A percentile compares a stretch with the other conserved stretches of the same genome.
Conservation (phyloP, 108 stramenopile genomes). For the Mediolabrus comicus region DNA sequence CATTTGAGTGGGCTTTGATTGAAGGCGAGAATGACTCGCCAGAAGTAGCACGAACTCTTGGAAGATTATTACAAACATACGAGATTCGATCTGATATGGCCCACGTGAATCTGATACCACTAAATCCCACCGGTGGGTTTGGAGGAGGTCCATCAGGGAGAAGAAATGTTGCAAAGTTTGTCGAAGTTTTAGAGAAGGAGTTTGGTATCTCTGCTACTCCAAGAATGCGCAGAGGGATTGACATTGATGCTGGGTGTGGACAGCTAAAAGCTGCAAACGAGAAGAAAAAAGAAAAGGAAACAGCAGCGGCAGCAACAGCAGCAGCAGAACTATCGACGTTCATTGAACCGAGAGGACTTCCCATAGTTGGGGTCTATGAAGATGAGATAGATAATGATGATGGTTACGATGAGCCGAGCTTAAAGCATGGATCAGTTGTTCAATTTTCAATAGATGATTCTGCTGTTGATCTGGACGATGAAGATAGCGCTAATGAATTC, state of each 20-base stretch:
- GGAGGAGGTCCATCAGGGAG: slow-evolving; percentile 62
- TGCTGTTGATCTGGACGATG: slow-evolving; percentile 49
- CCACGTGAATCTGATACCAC: slow-evolving; percentile 96
- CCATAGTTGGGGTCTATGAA: slow-evolving; percentile 51
- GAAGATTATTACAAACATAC: slow-evolving; percentile 54
- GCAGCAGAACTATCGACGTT: slow-evolving; percentile 1
- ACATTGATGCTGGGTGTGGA: slow-evolving; percentile 98
- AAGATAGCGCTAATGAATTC: slow-evolving; percentile 43
- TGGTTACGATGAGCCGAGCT: slow-evolving; percentile 1
- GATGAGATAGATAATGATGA: slow-evolving; percentile 29
- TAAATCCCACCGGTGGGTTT: slow-evolving; percentile 93
- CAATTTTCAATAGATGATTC: slow-evolving; percentile 47
- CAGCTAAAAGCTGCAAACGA: slow-evolving; percentile 84
- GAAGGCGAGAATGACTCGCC: slow-evolving; percentile 86
- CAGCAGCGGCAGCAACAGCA: not conserved
- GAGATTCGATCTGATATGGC: slow-evolving; percentile 65
- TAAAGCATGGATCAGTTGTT: slow-evolving; percentile 20
- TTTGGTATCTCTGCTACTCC: slow-evolving; percentile 79
- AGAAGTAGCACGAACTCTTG: slow-evolving; percentile 74
- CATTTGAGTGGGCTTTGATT: slow-evolving; percentile 98
- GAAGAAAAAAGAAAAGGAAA: slow-evolving; percentile 51
- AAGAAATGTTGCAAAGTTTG: slow-evolving; percentile 67
- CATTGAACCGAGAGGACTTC: slow-evolving; percentile 10
- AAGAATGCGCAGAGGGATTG: slow-evolving; percentile 94
- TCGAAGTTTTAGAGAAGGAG: slow-evolving; percentile 60